Evolutionary conservation across 257 asterid genomes (phyloP).

Genomic region (Rhazya stricta): DNA sequence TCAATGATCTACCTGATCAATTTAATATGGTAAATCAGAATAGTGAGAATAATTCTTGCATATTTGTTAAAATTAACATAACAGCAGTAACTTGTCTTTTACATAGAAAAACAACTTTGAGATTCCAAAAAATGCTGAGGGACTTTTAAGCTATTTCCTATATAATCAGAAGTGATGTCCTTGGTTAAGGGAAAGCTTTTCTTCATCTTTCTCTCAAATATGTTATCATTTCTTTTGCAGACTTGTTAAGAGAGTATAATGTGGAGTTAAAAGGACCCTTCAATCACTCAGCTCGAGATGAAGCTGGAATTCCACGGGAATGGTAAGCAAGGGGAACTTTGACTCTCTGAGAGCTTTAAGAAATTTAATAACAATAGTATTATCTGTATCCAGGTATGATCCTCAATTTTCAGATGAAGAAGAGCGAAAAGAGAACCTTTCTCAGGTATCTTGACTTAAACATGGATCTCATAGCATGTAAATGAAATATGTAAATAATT

Average conservation of each 20-base stretch:
- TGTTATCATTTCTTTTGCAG: conserved; percentile 18
- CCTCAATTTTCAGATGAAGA: conserved; percentile 32
- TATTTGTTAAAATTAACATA: background rate
- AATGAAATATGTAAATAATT: background rate
- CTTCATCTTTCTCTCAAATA: background rate
- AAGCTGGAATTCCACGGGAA: conserved; percentile 83
- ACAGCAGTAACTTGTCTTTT: background rate
- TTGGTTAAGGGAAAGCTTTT: background rate
- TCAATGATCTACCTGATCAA: background rate
- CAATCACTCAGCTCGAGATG: conserved; percentile 68
- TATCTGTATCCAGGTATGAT: conserved; percentile 63
- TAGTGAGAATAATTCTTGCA: background rate
- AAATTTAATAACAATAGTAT: background rate
- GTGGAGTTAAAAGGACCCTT: conserved; percentile 92
- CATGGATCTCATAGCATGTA: background rate
- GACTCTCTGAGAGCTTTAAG: background rate
- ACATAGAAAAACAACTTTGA: background rate
- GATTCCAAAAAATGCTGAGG: background rate
- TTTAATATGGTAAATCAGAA: background rate
- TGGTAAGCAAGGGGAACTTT: conserved; percentile 41
- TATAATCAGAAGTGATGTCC: background rate
- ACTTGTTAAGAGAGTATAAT: conserved; percentile 61
- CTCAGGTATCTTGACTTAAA: conserved; percentile 39
- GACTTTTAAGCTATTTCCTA: background rate
- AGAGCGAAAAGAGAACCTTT: conserved; percentile 36